Evolutionary conservation across 345 rosid genomes (phyloP).

Genomic region (Populus deltoides): DNA sequence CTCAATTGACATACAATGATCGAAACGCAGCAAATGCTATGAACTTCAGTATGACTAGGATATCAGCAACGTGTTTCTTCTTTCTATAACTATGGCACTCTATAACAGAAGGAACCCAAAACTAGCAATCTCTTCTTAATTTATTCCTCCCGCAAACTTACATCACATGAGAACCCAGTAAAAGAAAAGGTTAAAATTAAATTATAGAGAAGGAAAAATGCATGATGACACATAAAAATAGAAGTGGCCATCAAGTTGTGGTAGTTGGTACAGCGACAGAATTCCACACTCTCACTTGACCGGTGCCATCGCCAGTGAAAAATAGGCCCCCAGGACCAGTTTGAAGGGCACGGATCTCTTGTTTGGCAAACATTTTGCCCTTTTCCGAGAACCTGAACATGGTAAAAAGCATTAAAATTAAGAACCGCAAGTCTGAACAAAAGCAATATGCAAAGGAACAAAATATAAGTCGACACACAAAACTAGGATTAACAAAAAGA

Average conservation of each 20-base stretch:
- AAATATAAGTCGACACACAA: background rate
- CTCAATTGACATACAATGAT: background rate
- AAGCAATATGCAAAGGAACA: background rate
- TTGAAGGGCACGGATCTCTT: slow-evolving; percentile 80
- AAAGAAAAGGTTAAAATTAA: background rate
- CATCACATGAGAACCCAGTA: background rate
- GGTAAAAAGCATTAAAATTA: background rate
- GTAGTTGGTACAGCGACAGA: slow-evolving; percentile 50
- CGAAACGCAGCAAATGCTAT: background rate
- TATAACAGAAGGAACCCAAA: slow-evolving; percentile 12
- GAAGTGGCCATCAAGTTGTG: slow-evolving; percentile 13
- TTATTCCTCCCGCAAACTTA: slow-evolving; percentile 8
- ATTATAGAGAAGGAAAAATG: background rate
- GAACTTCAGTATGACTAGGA: background rate
- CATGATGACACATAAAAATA: slow-evolving; percentile 15
- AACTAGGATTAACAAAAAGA: background rate
- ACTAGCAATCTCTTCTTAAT: slow-evolving; percentile 8
- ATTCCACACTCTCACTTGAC: slow-evolving; percentile 90
- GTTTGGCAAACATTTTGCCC: slow-evolving; percentile 80
- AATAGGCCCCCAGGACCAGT: slow-evolving; percentile 80
- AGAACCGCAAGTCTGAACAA: background rate
- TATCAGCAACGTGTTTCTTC: background rate
- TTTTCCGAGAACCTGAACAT: slow-evolving; percentile 68
- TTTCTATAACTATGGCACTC: slow-evolving; percentile 7
- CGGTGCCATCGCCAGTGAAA: slow-evolving; percentile 93